A percentile compares a stretch with the other conserved stretches of the same genome.
Evolutionary conservation across 345 rosid genomes (phyloP).

Genomic region (Raphanus raphanistrum): DNA sequence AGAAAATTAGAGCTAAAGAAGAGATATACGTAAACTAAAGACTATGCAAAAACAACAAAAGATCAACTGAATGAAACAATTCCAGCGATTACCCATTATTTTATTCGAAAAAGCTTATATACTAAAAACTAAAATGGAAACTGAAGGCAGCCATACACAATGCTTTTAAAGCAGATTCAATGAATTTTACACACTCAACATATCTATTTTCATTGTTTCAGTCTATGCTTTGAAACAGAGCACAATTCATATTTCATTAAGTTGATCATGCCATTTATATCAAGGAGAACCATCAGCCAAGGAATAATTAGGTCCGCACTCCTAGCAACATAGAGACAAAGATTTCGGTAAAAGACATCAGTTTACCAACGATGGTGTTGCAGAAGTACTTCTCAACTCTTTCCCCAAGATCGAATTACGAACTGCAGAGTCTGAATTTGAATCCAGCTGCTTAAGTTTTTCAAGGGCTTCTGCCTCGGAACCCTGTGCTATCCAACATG

Average conservation of each 20-base stretch:
- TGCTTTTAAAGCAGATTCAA: slow-evolving; percentile 20
- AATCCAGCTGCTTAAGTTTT: slow-evolving; percentile 65
- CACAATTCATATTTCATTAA: slow-evolving; percentile 16
- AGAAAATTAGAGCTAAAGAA: not conserved
- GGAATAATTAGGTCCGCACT: not conserved
- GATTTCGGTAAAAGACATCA: slow-evolving; percentile 1
- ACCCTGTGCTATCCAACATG: slow-evolving; percentile 59
- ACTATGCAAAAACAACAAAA: not conserved
- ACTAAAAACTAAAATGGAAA: not conserved
- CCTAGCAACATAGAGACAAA: slow-evolving; percentile 19
- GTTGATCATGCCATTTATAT: slow-evolving; percentile 19
- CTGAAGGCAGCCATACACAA: slow-evolving; percentile 5
- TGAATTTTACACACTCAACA: slow-evolving; percentile 9
- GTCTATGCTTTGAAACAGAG: not conserved
- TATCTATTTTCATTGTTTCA: slow-evolving; percentile 14
- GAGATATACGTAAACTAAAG: not conserved
- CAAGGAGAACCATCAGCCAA: slow-evolving; percentile 2
- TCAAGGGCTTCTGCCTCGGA: slow-evolving; percentile 70
- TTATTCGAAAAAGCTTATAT: not conserved
- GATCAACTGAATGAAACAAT: not conserved
- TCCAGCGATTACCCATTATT: slow-evolving; percentile 1
- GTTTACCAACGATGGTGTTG: slow-evolving; percentile 63
- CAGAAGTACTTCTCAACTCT: slow-evolving; percentile 52
- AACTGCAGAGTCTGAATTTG: slow-evolving; percentile 56
- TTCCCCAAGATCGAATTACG: slow-evolving; percentile 52